Percentiles rank a stretch among this genome's conserved stretches.
These are phyloP conservation scores for Neonectria sp. DNA, from an alignment of 2,329 filamentous ascomycete species.

Conservation along the genomic window DNA sequence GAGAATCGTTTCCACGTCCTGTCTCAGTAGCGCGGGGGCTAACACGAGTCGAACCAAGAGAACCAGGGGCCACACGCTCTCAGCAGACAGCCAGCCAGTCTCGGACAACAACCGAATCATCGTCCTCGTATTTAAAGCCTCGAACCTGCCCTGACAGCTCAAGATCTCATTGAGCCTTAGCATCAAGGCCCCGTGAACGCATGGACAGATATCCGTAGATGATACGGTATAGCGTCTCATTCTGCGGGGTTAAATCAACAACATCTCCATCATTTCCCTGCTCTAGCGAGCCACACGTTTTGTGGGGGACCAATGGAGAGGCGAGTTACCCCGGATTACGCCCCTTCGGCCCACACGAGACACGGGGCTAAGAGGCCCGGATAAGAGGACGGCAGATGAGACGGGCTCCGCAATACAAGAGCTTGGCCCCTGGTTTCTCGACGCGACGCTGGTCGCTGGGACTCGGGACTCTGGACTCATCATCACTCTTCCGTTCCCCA, in stretches of 20 bases:
- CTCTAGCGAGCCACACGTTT: neutral
- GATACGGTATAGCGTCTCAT: neutral
- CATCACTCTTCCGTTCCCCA: neutral
- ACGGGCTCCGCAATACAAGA: neutral
- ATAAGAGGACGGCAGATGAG: conserved; percentile 18
- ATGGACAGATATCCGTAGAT: neutral
- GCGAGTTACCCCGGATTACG: conserved; percentile 16
- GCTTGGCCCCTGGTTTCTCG: conserved; percentile 7
- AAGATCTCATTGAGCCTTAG: conserved; percentile 3
- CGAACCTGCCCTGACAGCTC: neutral
- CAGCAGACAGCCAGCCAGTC: neutral
- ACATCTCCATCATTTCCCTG: neutral
- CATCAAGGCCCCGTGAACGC: neutral
- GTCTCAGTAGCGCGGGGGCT: neutral
- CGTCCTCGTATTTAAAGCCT: neutral
- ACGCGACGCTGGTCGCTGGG: neutral
- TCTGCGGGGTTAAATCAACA: conserved; percentile 4
- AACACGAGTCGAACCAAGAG: neutral
- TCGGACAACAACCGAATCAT: neutral
- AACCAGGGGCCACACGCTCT: neutral
- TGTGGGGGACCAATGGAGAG: conserved; percentile 16
- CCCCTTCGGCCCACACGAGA: conserved; percentile 9
- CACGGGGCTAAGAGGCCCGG: conserved; percentile 9
- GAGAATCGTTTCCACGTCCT: neutral
- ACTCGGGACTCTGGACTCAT: conserved; percentile 7